Evolutionary conservation across 2,329 filamentous ascomycete genomes (phyloP).

Genomic region (Penicillium sp.): DNA sequence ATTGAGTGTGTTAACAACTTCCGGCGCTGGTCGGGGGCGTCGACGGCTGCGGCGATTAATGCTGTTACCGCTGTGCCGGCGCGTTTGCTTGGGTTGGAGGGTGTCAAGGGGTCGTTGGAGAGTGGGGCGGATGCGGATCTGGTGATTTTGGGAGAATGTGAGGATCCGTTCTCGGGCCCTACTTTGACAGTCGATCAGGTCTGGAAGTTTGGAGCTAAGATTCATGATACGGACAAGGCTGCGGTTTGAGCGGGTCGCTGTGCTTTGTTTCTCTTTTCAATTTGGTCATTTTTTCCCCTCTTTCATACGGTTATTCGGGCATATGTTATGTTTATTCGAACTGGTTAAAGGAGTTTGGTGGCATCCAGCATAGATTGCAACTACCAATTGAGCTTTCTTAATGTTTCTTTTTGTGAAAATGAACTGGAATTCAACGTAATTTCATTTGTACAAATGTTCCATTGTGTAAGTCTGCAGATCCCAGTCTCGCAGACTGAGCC

Average conservation of each 20-base stretch:
- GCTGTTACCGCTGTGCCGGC: slow-evolving; percentile 45
- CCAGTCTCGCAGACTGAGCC: not conserved
- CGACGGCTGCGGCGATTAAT: slow-evolving; percentile 42
- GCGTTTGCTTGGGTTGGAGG: slow-evolving; percentile 40
- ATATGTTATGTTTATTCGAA: not conserved
- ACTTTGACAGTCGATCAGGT: slow-evolving; percentile 45
- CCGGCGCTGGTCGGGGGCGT: slow-evolving; percentile 42
- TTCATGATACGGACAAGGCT: slow-evolving; percentile 39
- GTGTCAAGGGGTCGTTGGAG: slow-evolving; percentile 42
- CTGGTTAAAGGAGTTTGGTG: slow-evolving; percentile 2
- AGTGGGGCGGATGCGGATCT: slow-evolving; percentile 46
- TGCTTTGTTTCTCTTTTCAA: not conserved
- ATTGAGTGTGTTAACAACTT: slow-evolving; percentile 50
- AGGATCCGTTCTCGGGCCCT: slow-evolving; percentile 32
- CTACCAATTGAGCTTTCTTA: not conserved
- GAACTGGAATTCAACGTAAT: not conserved
- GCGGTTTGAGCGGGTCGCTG: not conserved
- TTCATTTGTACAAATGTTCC: not conserved
- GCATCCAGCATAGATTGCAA: slow-evolving; percentile 5
- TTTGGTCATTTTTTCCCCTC: not conserved
- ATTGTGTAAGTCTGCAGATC: not conserved
- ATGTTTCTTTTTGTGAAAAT: not conserved
- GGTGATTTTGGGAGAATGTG: slow-evolving; percentile 40
- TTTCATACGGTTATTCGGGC: not conserved
- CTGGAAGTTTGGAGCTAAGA: slow-evolving; percentile 46